These are phyloP conservation scores for Ceratocystis papillata DNA, from an alignment of 2,329 filamentous ascomycete genomes.

Conservation along the genomic window DNA sequence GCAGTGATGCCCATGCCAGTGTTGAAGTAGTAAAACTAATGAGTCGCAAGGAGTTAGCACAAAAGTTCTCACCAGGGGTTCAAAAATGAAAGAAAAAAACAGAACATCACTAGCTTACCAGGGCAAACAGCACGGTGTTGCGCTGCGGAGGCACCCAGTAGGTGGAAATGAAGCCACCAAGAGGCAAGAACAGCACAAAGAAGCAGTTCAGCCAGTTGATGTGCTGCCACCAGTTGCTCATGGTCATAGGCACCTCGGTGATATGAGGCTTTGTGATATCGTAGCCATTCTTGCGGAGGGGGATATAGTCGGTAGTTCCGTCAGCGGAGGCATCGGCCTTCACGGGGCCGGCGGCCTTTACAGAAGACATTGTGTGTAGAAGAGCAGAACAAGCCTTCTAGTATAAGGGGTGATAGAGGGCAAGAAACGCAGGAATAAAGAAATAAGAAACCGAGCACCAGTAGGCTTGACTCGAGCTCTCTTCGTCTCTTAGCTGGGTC, in stretches of 20 bases:
- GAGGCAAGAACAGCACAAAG: constrained; percentile 67
- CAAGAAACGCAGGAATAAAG: constrained; percentile 9
- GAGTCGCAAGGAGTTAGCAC: not conserved
- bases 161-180: constrained; percentile 60
- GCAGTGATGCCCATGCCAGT: constrained; percentile 71
- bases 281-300: constrained; percentile 37
- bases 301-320: constrained; percentile 47
- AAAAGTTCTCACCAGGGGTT: not conserved
- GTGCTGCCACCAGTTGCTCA: constrained; percentile 79
- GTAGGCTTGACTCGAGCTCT: no score
- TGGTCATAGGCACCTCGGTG: constrained; percentile 68
- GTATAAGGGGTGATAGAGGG: not conserved
- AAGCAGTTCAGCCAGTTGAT: constrained; percentile 86
- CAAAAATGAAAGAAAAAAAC: not conserved
- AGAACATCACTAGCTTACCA: constrained; percentile 31
- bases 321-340: constrained; percentile 39
- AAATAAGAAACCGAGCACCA: not conserved
- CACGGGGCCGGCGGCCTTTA: constrained; percentile 30
- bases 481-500: no score
- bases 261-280: constrained; percentile 69
- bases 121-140: constrained; percentile 62
- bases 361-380: constrained; percentile 29
- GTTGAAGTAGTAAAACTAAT: constrained; percentile 58
- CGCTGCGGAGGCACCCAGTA: constrained; percentile 66
- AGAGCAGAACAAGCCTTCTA: no score